Base-by-base conservation (phyloP, 495 filamentous ascomycete species). In the Neurospora sp. region DNA sequence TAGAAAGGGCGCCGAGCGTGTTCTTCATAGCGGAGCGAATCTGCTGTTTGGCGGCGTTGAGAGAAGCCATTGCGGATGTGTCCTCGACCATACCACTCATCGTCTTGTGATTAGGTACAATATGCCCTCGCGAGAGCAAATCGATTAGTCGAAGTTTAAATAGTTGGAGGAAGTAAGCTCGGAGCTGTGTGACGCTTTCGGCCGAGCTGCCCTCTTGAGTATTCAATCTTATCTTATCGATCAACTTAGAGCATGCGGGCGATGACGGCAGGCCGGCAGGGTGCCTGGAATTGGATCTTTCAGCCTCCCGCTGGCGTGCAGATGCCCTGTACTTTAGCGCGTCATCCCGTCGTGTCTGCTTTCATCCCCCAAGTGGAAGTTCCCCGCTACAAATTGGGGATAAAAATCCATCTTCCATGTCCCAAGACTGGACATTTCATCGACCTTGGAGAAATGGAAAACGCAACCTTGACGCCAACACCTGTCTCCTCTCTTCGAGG, bases 21-120 rank as follows among this genome's bases (percentile, higher is more conserved):
- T 87, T 84, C 73, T 90, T 92, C 84, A 96, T 91, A 61, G 85
- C 81, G 65, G 86, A 84, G 61, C 93, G 88, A 71, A 96, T 82
- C 71, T 93, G 90, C 76, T 90, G 89, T 83, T 97, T 97, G 37
- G 90, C 89, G 45, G 84, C 81, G 73, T 75, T 73, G 71, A 81
- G 76, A 2, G 80, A 73, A 42, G 79, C 78, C 78, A 80, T 81
- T 6, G 68, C 71, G 44, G 39, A 37, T 9, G 71, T 18, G 10
- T 70, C 71, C 31, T 73, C 75, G 10, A 68, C 75, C 71, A 73
- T 73, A 18, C 27, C 53, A 65, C 27, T 18, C 53, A 65, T 65
- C 12, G 12, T 65, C 14, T 3, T 35, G 2, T 31, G 27, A 31
- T 31, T 31, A 31, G 27, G 27, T 31, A 31, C 27, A 31, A 31